Evolutionary conservation across 129 eudicot genomes (phyloP), one percentile per base, ranked within the genome.

Genomic region (Saposhnikovia divaricata): DNA sequence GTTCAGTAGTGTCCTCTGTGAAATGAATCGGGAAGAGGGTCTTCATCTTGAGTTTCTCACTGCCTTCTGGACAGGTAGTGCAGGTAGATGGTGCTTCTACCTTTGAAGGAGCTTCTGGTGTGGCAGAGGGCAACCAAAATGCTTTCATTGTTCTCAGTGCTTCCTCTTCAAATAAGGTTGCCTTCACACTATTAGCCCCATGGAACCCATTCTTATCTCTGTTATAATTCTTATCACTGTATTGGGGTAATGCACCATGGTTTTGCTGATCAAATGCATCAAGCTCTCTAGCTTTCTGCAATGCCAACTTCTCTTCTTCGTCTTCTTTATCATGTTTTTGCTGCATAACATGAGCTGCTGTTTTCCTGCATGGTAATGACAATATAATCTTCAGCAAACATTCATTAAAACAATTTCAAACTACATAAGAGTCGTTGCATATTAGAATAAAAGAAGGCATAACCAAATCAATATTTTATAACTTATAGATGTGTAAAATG

Each of bases 61-160:
- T 90, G 55, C 98, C 98, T 85, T 94, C 97, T 0, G 97, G 97
- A 81, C 98, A 94, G 25, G 85, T 80, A 23, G 98, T 94, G 84
- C 80, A 77, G 11, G 93, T 85, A 18, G 96, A 85, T 16, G 97
- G 98, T 65, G 97, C 96, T 2, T 86, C 89, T 65, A 94, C 93
- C 78, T 94, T 94, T 43, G 81, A 89, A 7, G 96, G 88, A 71
- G 98, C 97, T 74, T 89, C 97, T 2, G 98, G 98, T 39, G 98
- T 94, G 8, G 98, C 97, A 19, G 97, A 94, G 31, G 98, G 98
- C 38, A 94, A 87, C 98, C 98, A 94, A 77, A 94, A 94, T n/a
- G 98, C 98, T 83, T 94, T 94, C 98, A 94, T 94, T 77, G 98
- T 94, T 70, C 92, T 83, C 4, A 94, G 89, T 46, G 98, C 97